Percentiles rank a stretch among this genome's conserved stretches.
phyloP scores from a whole-genome alignment of 2,329 filamentous ascomycete species.

The Stagonosporopsis rhizophila region DNA sequence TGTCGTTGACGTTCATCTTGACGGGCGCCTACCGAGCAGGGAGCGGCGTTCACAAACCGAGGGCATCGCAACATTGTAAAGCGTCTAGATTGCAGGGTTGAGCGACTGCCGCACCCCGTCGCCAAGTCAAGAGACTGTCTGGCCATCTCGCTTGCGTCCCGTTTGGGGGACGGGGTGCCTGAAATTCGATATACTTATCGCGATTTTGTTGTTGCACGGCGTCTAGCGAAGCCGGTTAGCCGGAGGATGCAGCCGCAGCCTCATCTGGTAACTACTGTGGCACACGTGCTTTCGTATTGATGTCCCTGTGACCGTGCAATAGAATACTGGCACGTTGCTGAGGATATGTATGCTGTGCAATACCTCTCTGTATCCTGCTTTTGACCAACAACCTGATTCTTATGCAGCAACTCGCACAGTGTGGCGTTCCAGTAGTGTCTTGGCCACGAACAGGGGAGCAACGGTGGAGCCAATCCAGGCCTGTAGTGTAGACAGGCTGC shows the following conservation, averaged over 20 bases:
- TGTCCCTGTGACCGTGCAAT: not conserved
- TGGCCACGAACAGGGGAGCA: not conserved
- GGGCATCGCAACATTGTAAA: not conserved
- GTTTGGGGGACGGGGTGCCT: not conserved
- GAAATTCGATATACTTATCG: slow-evolving; percentile 1
- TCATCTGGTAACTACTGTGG: not conserved
- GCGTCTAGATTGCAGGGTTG: not conserved
- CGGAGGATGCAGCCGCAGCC: not conserved
- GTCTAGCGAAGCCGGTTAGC: slow-evolving; percentile 5
- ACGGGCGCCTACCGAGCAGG: not conserved
- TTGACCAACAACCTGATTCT: not conserved
- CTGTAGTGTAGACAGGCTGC: not conserved
- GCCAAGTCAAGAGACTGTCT: not conserved
- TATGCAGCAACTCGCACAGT: not conserved
- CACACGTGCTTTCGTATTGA: not conserved
- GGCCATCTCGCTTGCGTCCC: not conserved
- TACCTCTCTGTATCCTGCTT: not conserved
- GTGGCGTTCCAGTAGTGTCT: not conserved
- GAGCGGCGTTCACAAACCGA: not conserved
- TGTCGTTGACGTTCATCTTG: not conserved
- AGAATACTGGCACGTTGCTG: not conserved
- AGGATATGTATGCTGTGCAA: not conserved
- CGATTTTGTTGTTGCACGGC: not conserved
- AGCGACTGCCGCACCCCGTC: not conserved
- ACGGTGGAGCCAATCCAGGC: not conserved